phyloP scores from a whole-genome alignment of 805 yeast species.

The Yarrowia sp. region DNA sequence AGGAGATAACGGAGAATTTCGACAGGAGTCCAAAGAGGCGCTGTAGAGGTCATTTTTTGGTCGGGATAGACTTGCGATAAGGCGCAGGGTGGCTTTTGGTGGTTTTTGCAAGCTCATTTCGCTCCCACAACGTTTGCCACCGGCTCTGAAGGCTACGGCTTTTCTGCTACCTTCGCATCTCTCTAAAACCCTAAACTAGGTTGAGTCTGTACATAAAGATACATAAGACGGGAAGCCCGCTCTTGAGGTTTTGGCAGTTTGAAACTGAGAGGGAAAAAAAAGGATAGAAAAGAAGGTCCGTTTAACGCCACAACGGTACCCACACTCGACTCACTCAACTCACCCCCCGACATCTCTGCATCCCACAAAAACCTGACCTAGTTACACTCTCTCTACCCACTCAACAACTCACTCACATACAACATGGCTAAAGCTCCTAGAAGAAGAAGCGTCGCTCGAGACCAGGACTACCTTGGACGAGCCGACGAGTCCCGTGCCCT shows the following conservation, averaged over 20 bases:
- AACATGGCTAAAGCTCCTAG: conserved; percentile 18
- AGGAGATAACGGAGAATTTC: background rate
- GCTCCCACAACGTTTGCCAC: background rate
- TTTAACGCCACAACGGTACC: background rate
- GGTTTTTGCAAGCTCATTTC: too few species aligned
- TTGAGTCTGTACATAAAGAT: background rate
- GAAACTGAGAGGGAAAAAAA: background rate
- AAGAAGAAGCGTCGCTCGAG: conserved; percentile 21
- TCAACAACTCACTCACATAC: background rate
- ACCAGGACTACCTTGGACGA: conserved; percentile 1
- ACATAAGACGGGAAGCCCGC: conserved; percentile 4
- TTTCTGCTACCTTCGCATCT: too few species aligned
- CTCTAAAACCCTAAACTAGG: background rate
- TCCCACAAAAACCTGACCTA: background rate
- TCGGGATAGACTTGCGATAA: too few species aligned
- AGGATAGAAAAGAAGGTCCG: too few species aligned
- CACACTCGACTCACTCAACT: background rate
- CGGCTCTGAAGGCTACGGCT: too few species aligned
- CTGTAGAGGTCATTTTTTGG: background rate
- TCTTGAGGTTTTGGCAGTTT: conserved; percentile 9
- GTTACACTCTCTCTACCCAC: background rate
- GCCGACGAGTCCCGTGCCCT: background rate
- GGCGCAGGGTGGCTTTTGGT: background rate
- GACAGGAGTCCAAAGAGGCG: background rate
- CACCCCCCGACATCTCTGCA: background rate